phyloP scores from a whole-genome alignment of 2,329 filamentous ascomycete species.

The Penicillium sp. region DNA sequence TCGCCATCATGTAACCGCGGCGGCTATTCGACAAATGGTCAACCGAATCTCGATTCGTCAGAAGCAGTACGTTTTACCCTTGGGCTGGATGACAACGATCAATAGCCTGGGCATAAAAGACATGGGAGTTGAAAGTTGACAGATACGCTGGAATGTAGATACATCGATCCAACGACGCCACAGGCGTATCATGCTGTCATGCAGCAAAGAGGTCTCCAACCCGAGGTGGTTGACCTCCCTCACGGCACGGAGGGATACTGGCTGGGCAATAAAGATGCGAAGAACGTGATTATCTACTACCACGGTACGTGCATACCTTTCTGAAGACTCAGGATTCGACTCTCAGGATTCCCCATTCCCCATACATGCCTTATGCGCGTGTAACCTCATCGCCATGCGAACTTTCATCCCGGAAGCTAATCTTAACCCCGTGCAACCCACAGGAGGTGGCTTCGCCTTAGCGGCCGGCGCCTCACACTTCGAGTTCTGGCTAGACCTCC shows the following conservation, averaged over 20 bases:
- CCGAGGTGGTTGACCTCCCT: constrained; percentile 36
- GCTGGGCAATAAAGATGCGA: constrained; percentile 46
- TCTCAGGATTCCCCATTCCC: background rate
- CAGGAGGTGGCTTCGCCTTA: constrained; percentile 59
- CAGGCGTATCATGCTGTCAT: constrained; percentile 33
- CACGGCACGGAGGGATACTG: constrained; percentile 42
- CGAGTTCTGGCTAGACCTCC: constrained; percentile 49
- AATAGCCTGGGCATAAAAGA: background rate
- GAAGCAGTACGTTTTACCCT: constrained; percentile 35
- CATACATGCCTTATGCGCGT: background rate
- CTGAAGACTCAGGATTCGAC: too few species aligned
- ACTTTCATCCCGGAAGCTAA: constrained; percentile 10
- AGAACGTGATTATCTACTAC: constrained; percentile 45
- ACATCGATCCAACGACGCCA: constrained; percentile 30
- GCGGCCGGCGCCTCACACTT: constrained; percentile 49
- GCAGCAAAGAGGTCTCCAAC: constrained; percentile 31
- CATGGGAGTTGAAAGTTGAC: background rate
- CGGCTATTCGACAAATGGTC: constrained; percentile 35
- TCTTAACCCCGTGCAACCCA: constrained; percentile 1
- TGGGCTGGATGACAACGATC: background rate
- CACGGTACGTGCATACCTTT: constrained; percentile 35
- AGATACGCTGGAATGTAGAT: constrained; percentile 23
- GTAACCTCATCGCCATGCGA: constrained; percentile 6
- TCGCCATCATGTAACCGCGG: constrained; percentile 39
- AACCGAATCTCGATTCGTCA: constrained; percentile 34